Evolutionary conservation across 176 grass and related monocot species (phyloP).

Genomic region (Oryza rufipogon): DNA sequence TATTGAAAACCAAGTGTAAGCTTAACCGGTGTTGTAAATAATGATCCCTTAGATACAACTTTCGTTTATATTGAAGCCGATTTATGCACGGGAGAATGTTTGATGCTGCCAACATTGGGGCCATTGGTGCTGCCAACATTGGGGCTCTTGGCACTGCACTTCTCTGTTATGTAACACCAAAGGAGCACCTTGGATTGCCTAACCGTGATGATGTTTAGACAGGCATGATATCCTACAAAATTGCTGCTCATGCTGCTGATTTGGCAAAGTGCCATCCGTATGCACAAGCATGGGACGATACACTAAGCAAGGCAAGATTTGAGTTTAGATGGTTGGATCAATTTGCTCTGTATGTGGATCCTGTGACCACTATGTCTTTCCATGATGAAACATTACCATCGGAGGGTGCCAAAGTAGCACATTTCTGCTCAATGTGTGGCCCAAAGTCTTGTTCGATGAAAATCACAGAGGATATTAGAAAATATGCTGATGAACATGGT

Average conservation of each 20-base stretch:
- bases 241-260: constrained; percentile 95
- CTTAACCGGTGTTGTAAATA: too few relatives aligned
- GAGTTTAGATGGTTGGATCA: constrained; percentile 99
- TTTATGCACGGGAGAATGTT: too few relatives aligned
- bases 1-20: too few relatives aligned
- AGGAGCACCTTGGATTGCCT: constrained; percentile 97
- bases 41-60: too few relatives aligned
- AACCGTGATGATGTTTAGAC: constrained; percentile 93
- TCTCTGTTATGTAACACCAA: constrained; percentile 98
- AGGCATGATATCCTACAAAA: constrained; percentile 96
- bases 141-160: constrained; percentile 92
- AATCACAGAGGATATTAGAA: constrained; percentile 96
- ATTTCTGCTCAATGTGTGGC: constrained; percentile 99
- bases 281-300: constrained; percentile 93
- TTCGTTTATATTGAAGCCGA: too few relatives aligned
- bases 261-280: constrained; percentile 87
- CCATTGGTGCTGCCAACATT: constrained; percentile 97
- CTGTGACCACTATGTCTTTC: constrained; percentile 93
- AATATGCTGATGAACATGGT: constrained; percentile 95
- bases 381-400: constrained; percentile 95
- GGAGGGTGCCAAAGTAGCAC: constrained; percentile 96
- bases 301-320: constrained; percentile 94
- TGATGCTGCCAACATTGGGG: background rate
- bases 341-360: constrained; percentile 97
- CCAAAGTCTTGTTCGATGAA: constrained; percentile 99